Conservation (phyloP, 768 basidiomycete genomes). For the Lentinula lateritia region DNA sequence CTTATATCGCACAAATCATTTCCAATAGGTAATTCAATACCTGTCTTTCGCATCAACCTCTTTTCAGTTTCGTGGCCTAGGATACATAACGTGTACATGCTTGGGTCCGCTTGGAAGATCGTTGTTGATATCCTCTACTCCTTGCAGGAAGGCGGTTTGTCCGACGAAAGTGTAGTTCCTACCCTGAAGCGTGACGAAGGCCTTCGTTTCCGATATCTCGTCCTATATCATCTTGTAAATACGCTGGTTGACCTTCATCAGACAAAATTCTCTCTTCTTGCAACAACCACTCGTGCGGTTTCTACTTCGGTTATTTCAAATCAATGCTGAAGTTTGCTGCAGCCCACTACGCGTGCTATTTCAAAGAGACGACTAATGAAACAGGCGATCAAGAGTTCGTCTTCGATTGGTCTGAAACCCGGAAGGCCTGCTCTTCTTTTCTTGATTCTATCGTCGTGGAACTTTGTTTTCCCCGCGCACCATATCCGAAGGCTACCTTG, state of each 20-base stretch:
- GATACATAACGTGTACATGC: slow-evolving; percentile 77
- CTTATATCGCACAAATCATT: slow-evolving; percentile 51
- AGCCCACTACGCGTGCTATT: slow-evolving; percentile 74
- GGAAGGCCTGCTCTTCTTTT: slow-evolving; percentile 67
- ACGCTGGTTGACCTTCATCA: slow-evolving; percentile 58
- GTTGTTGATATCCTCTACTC: slow-evolving; percentile 53
- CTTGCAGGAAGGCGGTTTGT: slow-evolving; percentile 48
- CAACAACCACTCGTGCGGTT: slow-evolving; percentile 61
- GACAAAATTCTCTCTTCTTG: slow-evolving; percentile 60
- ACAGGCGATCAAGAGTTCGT: slow-evolving; percentile 45
- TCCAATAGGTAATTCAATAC: slow-evolving; percentile 46
- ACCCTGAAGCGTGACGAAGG: slow-evolving; percentile 47
- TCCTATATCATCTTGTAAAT: slow-evolving; percentile 58
- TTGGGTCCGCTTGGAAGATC: slow-evolving; percentile 80
- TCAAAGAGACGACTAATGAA: slow-evolving; percentile 42
- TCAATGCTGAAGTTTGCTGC: slow-evolving; percentile 3
- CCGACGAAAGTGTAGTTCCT: slow-evolving; percentile 44
- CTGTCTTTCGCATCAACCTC: neutral
- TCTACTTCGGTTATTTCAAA: slow-evolving; percentile 6
- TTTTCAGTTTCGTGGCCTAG: slow-evolving; percentile 28
- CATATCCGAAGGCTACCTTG: slow-evolving; percentile 62
- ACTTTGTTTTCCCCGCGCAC: slow-evolving; percentile 66
- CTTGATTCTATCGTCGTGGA: slow-evolving; percentile 82
- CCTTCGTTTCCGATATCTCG: slow-evolving; percentile 56
- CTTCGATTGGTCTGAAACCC: slow-evolving; percentile 63